Percentiles rank a stretch among this genome's conserved stretches.
These are phyloP conservation scores for Monosporascus sp. DNA, from an alignment of 2,329 filamentous ascomycete species.

Conservation along the genomic window DNA sequence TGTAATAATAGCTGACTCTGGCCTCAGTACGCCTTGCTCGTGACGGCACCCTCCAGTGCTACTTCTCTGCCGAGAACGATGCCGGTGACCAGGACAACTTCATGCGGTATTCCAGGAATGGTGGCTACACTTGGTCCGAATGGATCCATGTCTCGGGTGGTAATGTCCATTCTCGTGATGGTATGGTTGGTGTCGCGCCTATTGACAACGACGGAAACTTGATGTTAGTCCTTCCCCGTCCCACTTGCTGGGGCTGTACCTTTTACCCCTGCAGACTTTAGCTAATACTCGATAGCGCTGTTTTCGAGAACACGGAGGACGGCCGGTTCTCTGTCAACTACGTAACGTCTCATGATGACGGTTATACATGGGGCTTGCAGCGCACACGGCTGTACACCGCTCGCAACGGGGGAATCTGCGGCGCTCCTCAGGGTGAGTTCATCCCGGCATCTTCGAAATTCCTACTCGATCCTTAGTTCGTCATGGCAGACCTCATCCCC, in stretches of 20 bases:
- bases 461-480: not conserved
- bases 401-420: constrained; percentile 26
- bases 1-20: not conserved
- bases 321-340: constrained; percentile 29
- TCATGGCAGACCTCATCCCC: not conserved
- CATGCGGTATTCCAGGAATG: constrained; percentile 32
- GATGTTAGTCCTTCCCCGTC: constrained; percentile 19
- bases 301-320: constrained; percentile 36
- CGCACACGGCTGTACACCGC: constrained; percentile 32
- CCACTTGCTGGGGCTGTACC: not conserved
- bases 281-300: constrained; percentile 17
- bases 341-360: constrained; percentile 35
- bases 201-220: constrained; percentile 24
- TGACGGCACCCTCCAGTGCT: constrained; percentile 36
- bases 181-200: constrained; percentile 38
- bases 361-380: constrained; percentile 31
- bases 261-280: not conserved
- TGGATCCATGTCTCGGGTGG: constrained; percentile 29
- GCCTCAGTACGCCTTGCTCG: constrained; percentile 27
- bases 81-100: constrained; percentile 35
- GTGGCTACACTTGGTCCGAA: constrained; percentile 31
- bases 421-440: constrained; percentile 29
- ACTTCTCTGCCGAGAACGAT: constrained; percentile 37
- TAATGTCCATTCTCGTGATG: constrained; percentile 31
- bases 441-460: not conserved